phyloP scores from a whole-genome alignment of 305 asterid genomes.

The Solanum hybrid region DNA sequence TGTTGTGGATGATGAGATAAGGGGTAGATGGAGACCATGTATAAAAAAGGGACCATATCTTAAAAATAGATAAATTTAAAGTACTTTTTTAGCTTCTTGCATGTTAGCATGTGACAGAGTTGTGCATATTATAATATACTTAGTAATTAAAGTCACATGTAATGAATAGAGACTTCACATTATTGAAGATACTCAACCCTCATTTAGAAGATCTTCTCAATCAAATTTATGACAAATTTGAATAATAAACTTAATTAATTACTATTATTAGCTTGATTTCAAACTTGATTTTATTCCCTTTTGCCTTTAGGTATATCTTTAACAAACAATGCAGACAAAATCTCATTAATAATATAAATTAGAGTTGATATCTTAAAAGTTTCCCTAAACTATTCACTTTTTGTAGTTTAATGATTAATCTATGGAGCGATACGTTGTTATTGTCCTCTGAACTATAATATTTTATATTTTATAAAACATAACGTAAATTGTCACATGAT shows the following conservation, averaged over 20 bases:
- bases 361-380: not conserved
- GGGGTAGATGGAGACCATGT: not conserved
- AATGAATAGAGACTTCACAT: not conserved
- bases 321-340: not conserved
- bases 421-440: fast-evolving
- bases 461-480: too few relatives aligned
- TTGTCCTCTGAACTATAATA: not conserved
- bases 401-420: not conserved
- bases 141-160: not conserved
- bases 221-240: not conserved
- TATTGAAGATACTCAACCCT: not conserved
- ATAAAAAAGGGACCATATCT: not conserved
- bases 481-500: not conserved
- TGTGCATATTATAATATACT: not conserved
- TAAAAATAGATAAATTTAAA: not conserved
- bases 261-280: not conserved
- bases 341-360: not conserved
- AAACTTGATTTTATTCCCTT: not conserved
- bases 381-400: not conserved
- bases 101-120: not conserved
- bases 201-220: not conserved
- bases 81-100: not conserved
- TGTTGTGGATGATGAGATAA: not conserved
- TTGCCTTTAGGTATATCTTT: not conserved
- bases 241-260: not conserved